Conservation (phyloP, 129 eudicot genomes). For the Flaveria bidentis region DNA sequence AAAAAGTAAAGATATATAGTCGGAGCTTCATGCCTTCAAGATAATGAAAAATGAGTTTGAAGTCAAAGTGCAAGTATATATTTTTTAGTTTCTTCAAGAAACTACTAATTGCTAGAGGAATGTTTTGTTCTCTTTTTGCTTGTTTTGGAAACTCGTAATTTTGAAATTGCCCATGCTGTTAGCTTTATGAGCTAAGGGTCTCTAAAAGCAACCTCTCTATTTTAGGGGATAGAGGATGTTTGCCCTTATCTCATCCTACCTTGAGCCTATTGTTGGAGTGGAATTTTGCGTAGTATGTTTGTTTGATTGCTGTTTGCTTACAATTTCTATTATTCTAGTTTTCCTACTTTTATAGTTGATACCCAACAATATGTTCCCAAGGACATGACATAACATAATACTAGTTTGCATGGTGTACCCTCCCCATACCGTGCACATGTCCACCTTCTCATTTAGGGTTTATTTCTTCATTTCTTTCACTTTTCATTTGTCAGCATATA, state of each 20-base stretch:
- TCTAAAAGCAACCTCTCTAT: too few relatives aligned
- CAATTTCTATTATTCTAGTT: background rate
- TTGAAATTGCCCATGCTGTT: background rate
- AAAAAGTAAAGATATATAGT: background rate
- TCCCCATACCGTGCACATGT: background rate
- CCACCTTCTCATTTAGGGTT: background rate
- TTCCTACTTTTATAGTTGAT: background rate
- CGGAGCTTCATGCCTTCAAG: background rate
- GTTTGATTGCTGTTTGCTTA: background rate
- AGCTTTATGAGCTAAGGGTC: too few relatives aligned
- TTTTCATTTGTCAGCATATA: background rate
- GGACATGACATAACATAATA: background rate
- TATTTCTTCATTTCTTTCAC: background rate
- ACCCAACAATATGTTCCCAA: background rate
- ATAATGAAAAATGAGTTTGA: background rate
- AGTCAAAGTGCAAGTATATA: background rate
- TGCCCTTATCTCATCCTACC: too few relatives aligned
- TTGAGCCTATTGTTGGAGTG: too few relatives aligned
- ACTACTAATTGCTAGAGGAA: background rate
- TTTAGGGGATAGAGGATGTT: too few relatives aligned
- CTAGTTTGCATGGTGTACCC: slow-evolving; percentile 5
- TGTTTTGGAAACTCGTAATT: background rate
- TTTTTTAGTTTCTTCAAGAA: background rate
- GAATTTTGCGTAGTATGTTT: too few relatives aligned
- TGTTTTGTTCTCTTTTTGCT: background rate